Percentiles rank a stretch among this genome's conserved stretches.
Conservation (phyloP, 768 basidiomycete genomes). For the Tulasnella sp. region DNA sequence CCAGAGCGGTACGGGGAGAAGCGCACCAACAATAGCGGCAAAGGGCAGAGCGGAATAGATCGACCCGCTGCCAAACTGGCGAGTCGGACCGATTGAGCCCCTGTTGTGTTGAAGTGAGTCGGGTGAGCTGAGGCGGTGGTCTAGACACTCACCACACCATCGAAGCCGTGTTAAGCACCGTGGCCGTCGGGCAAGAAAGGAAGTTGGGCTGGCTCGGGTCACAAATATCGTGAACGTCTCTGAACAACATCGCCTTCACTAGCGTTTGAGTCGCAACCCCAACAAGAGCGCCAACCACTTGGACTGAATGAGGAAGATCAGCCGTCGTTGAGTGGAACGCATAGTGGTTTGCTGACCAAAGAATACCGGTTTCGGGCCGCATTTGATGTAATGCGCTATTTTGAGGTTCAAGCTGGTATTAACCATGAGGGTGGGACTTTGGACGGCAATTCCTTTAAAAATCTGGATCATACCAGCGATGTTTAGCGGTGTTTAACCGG, state of each 20-base stretch:
- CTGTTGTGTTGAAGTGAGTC: constrained; percentile 22
- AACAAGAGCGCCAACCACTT: constrained; percentile 31
- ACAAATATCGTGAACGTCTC: constrained; percentile 37
- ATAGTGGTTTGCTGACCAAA: neutral
- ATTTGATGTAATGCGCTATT: constrained; percentile 39
- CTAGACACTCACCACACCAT: constrained; percentile 35
- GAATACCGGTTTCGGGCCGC: constrained; percentile 24
- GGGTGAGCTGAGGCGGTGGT: neutral
- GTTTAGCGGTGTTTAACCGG: neutral
- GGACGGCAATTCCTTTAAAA: constrained; percentile 29
- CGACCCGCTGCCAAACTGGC: constrained; percentile 34
- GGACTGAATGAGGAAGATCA: constrained; percentile 26
- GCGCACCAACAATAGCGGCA: constrained; percentile 33
- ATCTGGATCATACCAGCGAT: neutral
- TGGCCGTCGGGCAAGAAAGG: constrained; percentile 36
- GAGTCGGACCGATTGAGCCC: constrained; percentile 41
- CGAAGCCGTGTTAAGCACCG: constrained; percentile 35
- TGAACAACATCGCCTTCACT: constrained; percentile 35
- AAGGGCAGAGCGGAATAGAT: constrained; percentile 37
- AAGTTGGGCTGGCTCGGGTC: constrained; percentile 27
- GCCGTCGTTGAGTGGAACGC: neutral
- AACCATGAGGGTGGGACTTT: constrained; percentile 31
- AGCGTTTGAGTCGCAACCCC: constrained; percentile 34
- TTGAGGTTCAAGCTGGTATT: constrained; percentile 43
- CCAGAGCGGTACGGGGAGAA: constrained; percentile 40